Percentiles rank a stretch among this genome's conserved stretches.
phyloP scores from a whole-genome alignment of 75 land plant species.

The Picea sitchensis region DNA sequence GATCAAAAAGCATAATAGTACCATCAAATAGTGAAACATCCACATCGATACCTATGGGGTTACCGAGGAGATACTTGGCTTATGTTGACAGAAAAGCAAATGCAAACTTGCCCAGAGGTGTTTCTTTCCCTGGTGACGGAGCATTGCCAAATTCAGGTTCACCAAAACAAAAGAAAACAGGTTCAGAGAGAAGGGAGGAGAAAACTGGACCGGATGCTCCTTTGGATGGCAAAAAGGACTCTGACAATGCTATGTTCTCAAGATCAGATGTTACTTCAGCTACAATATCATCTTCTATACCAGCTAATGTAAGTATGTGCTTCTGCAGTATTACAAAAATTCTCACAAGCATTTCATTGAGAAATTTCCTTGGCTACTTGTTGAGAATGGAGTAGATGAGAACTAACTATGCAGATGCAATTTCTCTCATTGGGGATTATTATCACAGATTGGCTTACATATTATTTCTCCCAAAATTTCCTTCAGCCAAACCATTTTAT shows the following conservation, averaged over 20 bases:
- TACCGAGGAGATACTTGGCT: constrained; percentile 42
- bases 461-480: neutral
- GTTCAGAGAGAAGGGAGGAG: constrained; percentile 68
- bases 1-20: constrained; percentile 15
- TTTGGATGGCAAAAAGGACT: constrained; percentile 29
- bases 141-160: constrained; percentile 29
- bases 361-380: neutral
- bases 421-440: neutral
- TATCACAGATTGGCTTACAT: neutral
- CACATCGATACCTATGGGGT: constrained; percentile 16
- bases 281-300: constrained; percentile 16
- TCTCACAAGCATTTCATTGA: neutral
- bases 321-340: neutral
- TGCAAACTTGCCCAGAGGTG: constrained; percentile 18
- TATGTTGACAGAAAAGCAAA: constrained; percentile 69
- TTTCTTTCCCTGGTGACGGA: constrained; percentile 42
- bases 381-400: neutral
- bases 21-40: constrained; percentile 25
- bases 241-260: constrained; percentile 16
- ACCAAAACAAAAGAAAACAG: constrained; percentile 71
- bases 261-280: constrained; percentile 37
- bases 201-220: constrained; percentile 26
- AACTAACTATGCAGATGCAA: neutral
- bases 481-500: neutral
- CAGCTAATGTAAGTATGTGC: constrained; percentile 23